Evolutionary conservation across 805 yeast genomes (phyloP).

Genomic region (Lipomyces yamanashiensis): DNA sequence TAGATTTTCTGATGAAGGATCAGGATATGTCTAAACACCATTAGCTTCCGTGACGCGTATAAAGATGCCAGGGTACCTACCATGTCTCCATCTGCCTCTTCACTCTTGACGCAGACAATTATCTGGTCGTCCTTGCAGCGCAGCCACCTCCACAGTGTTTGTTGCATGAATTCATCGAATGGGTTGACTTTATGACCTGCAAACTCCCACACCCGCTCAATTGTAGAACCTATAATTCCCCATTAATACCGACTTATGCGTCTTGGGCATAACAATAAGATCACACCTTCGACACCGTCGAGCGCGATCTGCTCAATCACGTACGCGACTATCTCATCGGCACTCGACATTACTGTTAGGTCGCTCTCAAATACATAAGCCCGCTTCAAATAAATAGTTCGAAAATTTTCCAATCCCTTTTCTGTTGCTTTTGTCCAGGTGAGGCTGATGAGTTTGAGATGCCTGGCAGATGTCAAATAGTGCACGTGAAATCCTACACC

Average conservation of each 20-base stretch:
- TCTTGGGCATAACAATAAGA: neutral
- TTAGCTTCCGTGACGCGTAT: constrained; percentile 34
- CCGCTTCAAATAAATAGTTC: neutral
- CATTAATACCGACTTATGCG: neutral
- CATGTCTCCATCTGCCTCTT: constrained; percentile 14
- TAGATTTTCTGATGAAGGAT: constrained; percentile 18
- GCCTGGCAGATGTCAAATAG: too few species aligned
- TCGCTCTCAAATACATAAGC: neutral
- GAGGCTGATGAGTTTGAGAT: too few species aligned
- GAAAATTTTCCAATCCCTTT: too few species aligned
- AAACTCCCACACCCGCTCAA: constrained; percentile 41
- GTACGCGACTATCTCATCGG: constrained; percentile 43
- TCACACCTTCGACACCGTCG: constrained; percentile 44
- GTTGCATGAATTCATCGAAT: constrained; percentile 38
- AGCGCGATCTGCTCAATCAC: constrained; percentile 42
- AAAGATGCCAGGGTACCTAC: neutral
- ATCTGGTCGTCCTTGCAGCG: constrained; percentile 33
- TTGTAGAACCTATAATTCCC: constrained; percentile 36
- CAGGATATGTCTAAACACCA: constrained; percentile 23
- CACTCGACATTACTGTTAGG: constrained; percentile 18
- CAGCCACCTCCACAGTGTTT: constrained; percentile 42
- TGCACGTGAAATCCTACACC: neutral
- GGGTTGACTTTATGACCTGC: constrained; percentile 30
- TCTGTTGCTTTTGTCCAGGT: too few species aligned
- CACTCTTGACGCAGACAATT: constrained; percentile 27